phyloP scores from a whole-genome alignment of 179 eudicot genomes.

The Beta lomatogona region DNA sequence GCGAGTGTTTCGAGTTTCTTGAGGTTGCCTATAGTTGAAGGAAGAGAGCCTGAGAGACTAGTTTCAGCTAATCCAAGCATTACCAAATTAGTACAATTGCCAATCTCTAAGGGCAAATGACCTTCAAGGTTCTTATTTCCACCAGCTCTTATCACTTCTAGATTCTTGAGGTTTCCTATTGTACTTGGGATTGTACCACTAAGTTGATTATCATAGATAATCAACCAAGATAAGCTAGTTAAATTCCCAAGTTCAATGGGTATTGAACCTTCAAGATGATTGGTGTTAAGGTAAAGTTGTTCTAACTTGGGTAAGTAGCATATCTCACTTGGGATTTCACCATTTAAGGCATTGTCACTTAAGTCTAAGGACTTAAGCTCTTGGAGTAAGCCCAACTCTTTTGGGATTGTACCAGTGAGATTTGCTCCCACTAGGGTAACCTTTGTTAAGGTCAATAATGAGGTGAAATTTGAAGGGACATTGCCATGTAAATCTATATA shows the following conservation, averaged over 20 bases:
- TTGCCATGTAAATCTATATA: slow-evolving; percentile 66
- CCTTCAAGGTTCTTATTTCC: slow-evolving; percentile 90
- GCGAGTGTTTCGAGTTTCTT: slow-evolving; percentile 80
- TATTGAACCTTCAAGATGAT: slow-evolving; percentile 62
- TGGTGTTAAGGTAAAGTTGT: slow-evolving; percentile 61
- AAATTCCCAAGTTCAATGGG: slow-evolving; percentile 65
- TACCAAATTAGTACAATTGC: slow-evolving; percentile 60
- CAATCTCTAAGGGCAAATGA: slow-evolving; percentile 65
- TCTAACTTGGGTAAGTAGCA: slow-evolving; percentile 52
- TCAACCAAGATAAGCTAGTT: slow-evolving; percentile 49
- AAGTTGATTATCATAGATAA: slow-evolving; percentile 76
- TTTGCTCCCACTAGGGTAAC: slow-evolving; percentile 64
- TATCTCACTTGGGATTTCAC: slow-evolving; percentile 71
- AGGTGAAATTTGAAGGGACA: slow-evolving; percentile 56
- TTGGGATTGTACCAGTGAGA: slow-evolving; percentile 73
- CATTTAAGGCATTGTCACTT: slow-evolving; percentile 72
- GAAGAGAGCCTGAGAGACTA: slow-evolving; percentile 76
- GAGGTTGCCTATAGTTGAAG: slow-evolving; percentile 62
- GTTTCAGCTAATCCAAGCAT: slow-evolving; percentile 90
- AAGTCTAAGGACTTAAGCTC: slow-evolving; percentile 56
- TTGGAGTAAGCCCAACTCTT: slow-evolving; percentile 43
- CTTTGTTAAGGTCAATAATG: slow-evolving; percentile 48
- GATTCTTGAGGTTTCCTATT: slow-evolving; percentile 59
- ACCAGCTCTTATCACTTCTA: slow-evolving; percentile 71
- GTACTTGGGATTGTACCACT: slow-evolving; percentile 70